Conservation (phyloP, 2,329 filamentous ascomycete species). For the Cyphellophora europaea region DNA sequence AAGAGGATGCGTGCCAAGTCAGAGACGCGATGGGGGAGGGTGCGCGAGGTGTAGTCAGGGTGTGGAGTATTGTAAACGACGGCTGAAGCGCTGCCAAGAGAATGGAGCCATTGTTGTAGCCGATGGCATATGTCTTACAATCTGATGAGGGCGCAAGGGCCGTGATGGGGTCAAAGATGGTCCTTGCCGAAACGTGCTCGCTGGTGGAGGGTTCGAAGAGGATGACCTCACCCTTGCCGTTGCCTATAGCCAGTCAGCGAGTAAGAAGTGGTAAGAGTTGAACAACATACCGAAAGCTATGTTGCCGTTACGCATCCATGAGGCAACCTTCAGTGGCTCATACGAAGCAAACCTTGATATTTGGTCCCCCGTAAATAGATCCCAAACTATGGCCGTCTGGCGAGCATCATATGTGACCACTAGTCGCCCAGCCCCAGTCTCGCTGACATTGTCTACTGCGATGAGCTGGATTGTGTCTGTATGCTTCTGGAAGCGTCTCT, state of each 20-base stretch:
- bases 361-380: slow-evolving; percentile 83
- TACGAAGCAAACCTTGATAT: slow-evolving; percentile 88
- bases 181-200: slow-evolving; percentile 83
- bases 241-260: slow-evolving; percentile 50
- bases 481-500: slow-evolving; percentile 76
- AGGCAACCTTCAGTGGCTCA: slow-evolving; percentile 71
- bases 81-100: slow-evolving; percentile 83
- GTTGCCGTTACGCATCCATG: slow-evolving; percentile 96
- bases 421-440: slow-evolving; percentile 70
- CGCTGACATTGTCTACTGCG: slow-evolving; percentile 83
- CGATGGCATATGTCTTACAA: slow-evolving; percentile 91
- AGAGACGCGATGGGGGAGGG: slow-evolving; percentile 82
- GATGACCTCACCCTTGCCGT: slow-evolving; percentile 84
- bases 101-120: slow-evolving; percentile 94
- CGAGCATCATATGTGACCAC: slow-evolving; percentile 90
- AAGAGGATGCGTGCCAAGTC: slow-evolving; percentile 92
- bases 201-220: slow-evolving; percentile 88
- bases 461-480: slow-evolving; percentile 74
- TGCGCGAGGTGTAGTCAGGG: slow-evolving; percentile 70
- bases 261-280: slow-evolving; percentile 3
- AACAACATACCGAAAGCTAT: slow-evolving; percentile 75
- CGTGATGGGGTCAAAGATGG: slow-evolving; percentile 92
- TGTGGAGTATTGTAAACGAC: slow-evolving; percentile 88
- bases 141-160: slow-evolving; percentile 81
- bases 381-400: slow-evolving; percentile 93